Percentiles rank a stretch among this genome's conserved stretches.
These are phyloP conservation scores for Pythium phragmiticola DNA, from an alignment of 352 stramenopile genomes.

Conservation along the genomic window DNA sequence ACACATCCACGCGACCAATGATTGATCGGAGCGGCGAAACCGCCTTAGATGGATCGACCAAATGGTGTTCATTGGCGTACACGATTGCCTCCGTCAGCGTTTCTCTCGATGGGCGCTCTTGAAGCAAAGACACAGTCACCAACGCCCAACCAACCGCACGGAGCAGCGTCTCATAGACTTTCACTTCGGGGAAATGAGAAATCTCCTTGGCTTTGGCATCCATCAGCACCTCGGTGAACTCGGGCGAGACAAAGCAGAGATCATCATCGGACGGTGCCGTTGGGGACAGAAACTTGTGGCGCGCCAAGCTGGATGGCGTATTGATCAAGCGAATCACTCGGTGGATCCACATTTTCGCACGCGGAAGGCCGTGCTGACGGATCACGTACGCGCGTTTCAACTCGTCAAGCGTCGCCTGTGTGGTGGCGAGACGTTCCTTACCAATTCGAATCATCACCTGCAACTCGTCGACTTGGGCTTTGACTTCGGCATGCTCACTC, in stretches of 20 bases:
- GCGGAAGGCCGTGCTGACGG: constrained; percentile 57
- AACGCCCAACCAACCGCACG: constrained; percentile 71
- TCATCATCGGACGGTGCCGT: constrained; percentile 6
- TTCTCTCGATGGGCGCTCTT: constrained; percentile 71
- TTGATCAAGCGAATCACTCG: constrained; percentile 58
- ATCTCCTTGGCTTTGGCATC: constrained; percentile 48
- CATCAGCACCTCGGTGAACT: constrained; percentile 46
- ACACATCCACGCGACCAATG: constrained; percentile 73
- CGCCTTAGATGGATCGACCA: constrained; percentile 68
- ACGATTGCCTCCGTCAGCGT: constrained; percentile 56
- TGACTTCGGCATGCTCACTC: constrained; percentile 62
- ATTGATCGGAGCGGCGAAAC: constrained; percentile 63
- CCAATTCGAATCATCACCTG: constrained; percentile 63
- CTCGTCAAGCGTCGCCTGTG: constrained; percentile 55
- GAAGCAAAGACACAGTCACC: constrained; percentile 68
- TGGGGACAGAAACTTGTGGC: constrained; percentile 26
- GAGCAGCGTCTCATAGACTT: constrained; percentile 61
- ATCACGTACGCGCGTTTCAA: constrained; percentile 63
- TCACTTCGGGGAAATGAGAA: constrained; percentile 72
- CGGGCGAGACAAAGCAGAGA: constrained; percentile 43
- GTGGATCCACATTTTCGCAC: constrained; percentile 56
- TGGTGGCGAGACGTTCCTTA: constrained; percentile 54
- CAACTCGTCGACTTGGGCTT: constrained; percentile 64
- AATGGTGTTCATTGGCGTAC: constrained; percentile 54
- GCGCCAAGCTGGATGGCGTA: constrained; percentile 35